Evolutionary conservation across 306 rosid species (phyloP), one percentile per base, ranked within the genome.

Genomic region (Trifolium subterraneum): DNA sequence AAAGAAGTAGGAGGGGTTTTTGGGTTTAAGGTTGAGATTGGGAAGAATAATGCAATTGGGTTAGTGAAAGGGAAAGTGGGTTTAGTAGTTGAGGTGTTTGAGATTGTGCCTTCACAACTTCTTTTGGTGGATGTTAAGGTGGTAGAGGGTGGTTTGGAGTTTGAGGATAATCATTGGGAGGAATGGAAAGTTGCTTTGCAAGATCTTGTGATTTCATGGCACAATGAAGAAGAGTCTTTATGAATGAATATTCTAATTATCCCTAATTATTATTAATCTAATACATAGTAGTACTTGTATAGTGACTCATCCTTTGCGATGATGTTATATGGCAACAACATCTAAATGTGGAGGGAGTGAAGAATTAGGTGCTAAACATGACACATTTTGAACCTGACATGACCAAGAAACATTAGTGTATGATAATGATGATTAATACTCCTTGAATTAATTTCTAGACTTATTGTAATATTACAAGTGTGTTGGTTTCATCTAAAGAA

Each of bases 21-120:
- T 36, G 97, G 98, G 78, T 90, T 78, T 18, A 76, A 73, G 74
- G 77, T 82, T 48, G 96, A 89, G 87, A 70, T 54, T 45, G 90
- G 96, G 51, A 86, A 90, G 2, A 78, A 73, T 7, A 77, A 90
- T 19, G 80, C 84, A 41, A 86, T 92, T 13, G 90, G 89, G 10
- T 67, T 93, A 58, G 87, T 86, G 74, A 93, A 86, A 68, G 94
- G 88, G 48, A 84, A 83, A 10, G 91, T 87, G 67, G 85, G 50
- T 16, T 38, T 90, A 80, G 69, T 82, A 8, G 79, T 89, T 25
- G 96, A 89, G 47, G 52, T 84, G 19, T 39, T 73, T 81, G 87
- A 90, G 73, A 80, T 93, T 9, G 76, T 89, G 25, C 31, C 71
- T 4, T 47, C 23, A 18, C 51, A 80, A 15, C 71, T 89, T 82